Percentiles rank a stretch among this genome's conserved stretches.
Evolutionary conservation across 148 eudicot genomes (phyloP).

Genomic region (Rhododendron simsii): DNA sequence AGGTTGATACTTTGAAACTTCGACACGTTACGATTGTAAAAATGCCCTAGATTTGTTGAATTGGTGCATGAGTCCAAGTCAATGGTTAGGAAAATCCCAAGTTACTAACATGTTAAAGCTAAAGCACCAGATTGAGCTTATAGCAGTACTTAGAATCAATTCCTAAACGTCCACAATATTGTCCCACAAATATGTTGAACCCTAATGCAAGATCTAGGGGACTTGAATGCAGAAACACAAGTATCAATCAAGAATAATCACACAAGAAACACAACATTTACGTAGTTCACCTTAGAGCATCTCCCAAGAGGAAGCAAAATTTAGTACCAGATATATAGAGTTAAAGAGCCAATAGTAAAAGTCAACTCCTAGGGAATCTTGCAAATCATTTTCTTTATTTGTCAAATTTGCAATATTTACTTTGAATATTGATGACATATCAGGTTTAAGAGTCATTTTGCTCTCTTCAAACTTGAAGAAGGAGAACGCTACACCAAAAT

Average conservation of each 20-base stretch:
- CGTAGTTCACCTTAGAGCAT: neutral
- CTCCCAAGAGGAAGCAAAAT: neutral
- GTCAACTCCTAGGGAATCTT: neutral
- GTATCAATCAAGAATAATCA: neutral
- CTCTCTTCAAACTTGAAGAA: neutral
- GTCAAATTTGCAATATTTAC: neutral
- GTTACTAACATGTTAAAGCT: neutral
- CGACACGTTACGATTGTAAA: neutral
- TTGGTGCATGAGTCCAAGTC: neutral
- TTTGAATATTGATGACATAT: neutral
- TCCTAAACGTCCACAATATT: neutral
- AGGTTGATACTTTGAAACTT: neutral
- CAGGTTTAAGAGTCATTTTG: neutral
- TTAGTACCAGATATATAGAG: neutral
- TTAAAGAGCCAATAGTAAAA: neutral
- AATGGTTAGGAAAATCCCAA: neutral
- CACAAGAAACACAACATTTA: neutral
- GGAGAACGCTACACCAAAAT: neutral
- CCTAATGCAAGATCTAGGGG: neutral
- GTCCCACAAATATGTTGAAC: neutral
- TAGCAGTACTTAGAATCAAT: neutral
- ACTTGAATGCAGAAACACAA: neutral
- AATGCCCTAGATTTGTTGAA: neutral
- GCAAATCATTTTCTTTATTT: neutral
- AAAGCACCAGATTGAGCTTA: slow-evolving; percentile 1